Evolutionary conservation across 2,329 filamentous ascomycete species (phyloP), one percentile per base, ranked within the genome.

Genomic region (Calonectria fujianensis): DNA sequence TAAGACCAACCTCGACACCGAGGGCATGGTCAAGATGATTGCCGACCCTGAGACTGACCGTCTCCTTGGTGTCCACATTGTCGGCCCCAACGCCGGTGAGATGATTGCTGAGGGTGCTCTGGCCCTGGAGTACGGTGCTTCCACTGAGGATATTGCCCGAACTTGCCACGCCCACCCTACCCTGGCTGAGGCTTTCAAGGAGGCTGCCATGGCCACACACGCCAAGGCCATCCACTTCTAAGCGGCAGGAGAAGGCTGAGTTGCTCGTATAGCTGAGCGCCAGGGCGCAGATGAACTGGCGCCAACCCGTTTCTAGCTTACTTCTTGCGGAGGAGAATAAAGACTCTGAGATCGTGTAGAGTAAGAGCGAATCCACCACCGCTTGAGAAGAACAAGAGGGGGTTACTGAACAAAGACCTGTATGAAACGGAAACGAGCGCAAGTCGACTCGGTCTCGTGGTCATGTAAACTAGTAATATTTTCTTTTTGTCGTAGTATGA

Each of bases 81-180:
- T 99, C 82, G 97, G 97, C 74, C 91, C 97, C 81, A 97, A 97
- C 85, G 97, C 97, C 54, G 97, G 97, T 83, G 97, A 99, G 91
- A 98, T 99, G 97, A 98, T 99, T 88, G 97, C 97, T 2, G 97
- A 99, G 89, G 97, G 94, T 78, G 97, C 96, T 16, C 90, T 99
- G 83, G 97, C 97, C 72, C 90, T 99, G 66, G 97, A 99, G 89
- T 99, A 99, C 84, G 97, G 97, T 78, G 97, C 97, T 37, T 97
- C 94, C 78, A 96, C 93, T 82, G 97, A 99, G 89, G 97, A 98
- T 86, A 95, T 98, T 84, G 96, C 94, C 76, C 92, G 97, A 84
- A 98, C 97, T 78, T 97, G 95, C 87, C 97, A 99, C 88, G 97
- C 97, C 71, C 97, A 99, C 88, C 97, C 97, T 72, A 98, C 96